These are phyloP conservation scores for Penicillium verrucosum DNA, from an alignment of 2,329 filamentous ascomycete genomes.

Conservation along the genomic window DNA sequence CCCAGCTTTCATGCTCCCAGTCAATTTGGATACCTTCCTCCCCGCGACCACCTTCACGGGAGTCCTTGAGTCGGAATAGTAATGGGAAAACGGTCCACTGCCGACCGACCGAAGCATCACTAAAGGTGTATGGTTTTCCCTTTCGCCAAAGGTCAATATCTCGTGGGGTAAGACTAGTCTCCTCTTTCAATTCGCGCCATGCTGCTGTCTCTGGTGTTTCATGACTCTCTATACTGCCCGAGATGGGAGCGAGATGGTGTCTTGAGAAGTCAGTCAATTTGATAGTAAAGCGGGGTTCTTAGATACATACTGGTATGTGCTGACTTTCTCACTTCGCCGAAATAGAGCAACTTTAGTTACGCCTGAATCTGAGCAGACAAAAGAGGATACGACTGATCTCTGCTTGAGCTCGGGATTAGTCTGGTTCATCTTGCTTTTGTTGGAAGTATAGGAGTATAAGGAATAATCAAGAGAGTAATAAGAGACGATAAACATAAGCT, in stretches of 20 bases:
- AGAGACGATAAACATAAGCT: neutral
- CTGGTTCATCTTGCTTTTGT: neutral
- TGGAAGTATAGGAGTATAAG: neutral
- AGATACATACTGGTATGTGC: constrained; percentile 54
- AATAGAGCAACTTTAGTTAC: constrained; percentile 58
- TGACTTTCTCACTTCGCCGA: constrained; percentile 57
- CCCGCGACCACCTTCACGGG: constrained; percentile 27
- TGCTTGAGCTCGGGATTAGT: constrained; percentile 17
- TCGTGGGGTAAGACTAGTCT: constrained; percentile 53
- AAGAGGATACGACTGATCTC: constrained; percentile 44
- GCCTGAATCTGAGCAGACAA: constrained; percentile 37
- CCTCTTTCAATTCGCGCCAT: constrained; percentile 61
- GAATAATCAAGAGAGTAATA: too few relatives aligned
- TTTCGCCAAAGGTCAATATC: constrained; percentile 53
- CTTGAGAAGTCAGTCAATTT: constrained; percentile 28
- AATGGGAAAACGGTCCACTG: constrained; percentile 65
- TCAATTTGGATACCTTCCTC: constrained; percentile 54
- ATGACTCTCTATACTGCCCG: constrained; percentile 56
- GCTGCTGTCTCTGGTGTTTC: constrained; percentile 59
- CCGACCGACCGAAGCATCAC: constrained; percentile 52
- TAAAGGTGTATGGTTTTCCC: constrained; percentile 59
- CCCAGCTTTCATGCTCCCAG: constrained; percentile 61
- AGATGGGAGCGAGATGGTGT: constrained; percentile 59
- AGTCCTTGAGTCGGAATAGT: constrained; percentile 48
- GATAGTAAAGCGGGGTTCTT: neutral